Conservation (phyloP, 345 rosid species). For the Arabis alpina region DNA sequence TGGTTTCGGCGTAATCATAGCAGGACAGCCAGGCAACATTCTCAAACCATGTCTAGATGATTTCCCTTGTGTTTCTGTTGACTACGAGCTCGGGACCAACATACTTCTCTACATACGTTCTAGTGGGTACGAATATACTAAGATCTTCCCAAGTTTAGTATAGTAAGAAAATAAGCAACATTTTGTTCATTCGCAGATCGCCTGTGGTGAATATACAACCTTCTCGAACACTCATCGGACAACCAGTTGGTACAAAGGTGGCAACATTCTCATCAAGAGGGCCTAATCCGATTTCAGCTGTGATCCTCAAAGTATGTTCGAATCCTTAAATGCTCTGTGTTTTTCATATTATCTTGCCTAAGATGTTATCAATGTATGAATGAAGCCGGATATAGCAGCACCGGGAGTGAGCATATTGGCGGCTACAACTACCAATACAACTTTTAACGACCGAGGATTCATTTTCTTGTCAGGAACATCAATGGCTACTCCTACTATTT, state of each 20-base stretch:
- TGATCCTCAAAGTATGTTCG: constrained; percentile 29
- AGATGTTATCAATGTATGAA: background rate
- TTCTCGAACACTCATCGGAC: constrained; percentile 28
- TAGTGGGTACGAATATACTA: constrained; percentile 29
- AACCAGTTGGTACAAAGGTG: constrained; percentile 38
- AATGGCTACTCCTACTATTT: constrained; percentile 47
- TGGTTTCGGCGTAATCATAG: constrained; percentile 50
- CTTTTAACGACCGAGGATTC: constrained; percentile 38
- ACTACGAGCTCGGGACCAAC: constrained; percentile 45
- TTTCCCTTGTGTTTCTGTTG: constrained; percentile 50
- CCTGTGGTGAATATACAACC: constrained; percentile 36
- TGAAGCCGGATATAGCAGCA: constrained; percentile 55
- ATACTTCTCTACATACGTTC: constrained; percentile 49
- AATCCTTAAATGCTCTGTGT: background rate
- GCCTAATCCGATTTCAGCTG: constrained; percentile 23
- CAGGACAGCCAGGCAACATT: constrained; percentile 35
- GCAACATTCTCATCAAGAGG: constrained; percentile 42
- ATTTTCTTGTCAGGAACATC: constrained; percentile 49
- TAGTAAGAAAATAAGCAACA: background rate
- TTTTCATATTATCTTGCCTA: background rate
- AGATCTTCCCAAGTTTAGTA: background rate
- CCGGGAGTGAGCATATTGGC: constrained; percentile 53
- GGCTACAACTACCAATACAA: constrained; percentile 33
- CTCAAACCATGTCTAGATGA: constrained; percentile 38
- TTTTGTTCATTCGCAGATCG: constrained; percentile 17